Conservation (phyloP, 2,329 filamentous ascomycete genomes). For the Cyclaneusma minus region DNA sequence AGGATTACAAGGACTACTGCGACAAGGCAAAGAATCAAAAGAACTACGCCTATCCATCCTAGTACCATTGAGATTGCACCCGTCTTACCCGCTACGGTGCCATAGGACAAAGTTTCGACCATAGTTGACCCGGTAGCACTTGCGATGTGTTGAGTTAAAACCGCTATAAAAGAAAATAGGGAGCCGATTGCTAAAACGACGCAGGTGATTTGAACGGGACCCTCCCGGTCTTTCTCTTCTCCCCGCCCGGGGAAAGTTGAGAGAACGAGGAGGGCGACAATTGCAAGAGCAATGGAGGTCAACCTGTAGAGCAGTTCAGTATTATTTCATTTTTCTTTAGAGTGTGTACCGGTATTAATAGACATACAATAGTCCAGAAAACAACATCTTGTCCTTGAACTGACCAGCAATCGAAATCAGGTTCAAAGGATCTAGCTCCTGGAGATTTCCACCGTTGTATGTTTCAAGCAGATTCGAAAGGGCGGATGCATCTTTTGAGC, state of each 20-base stretch:
- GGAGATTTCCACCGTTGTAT: neutral
- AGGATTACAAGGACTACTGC: constrained; percentile 4
- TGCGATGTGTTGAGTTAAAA: constrained; percentile 5
- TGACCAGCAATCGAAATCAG: constrained; percentile 5
- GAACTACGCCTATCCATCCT: constrained; percentile 5
- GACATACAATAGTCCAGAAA: constrained; percentile 6
- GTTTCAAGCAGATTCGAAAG: constrained; percentile 3
- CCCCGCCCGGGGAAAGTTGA: constrained; percentile 6
- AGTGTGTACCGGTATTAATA: neutral
- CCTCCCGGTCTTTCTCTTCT: constrained; percentile 4
- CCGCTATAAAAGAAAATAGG: constrained; percentile 5
- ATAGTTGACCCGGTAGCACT: constrained; percentile 3
- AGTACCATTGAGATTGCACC: constrained; percentile 5
- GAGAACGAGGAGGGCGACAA: constrained; percentile 4
- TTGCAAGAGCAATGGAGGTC: constrained; percentile 2
- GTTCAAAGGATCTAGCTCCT: constrained; percentile 8
- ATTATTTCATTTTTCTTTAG: neutral
- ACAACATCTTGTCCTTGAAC: constrained; percentile 5
- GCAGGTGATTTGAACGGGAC: constrained; percentile 2
- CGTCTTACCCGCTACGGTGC: constrained; percentile 3
- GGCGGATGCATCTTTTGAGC: constrained; percentile 4
- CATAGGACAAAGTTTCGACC: constrained; percentile 5
- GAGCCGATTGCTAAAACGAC: constrained; percentile 3
- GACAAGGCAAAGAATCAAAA: constrained; percentile 1
- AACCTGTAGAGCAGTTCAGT: too few species aligned